These are phyloP conservation scores for Globisporangium emineosum DNA, from an alignment of 352 stramenopile genomes.

Conservation along the genomic window DNA sequence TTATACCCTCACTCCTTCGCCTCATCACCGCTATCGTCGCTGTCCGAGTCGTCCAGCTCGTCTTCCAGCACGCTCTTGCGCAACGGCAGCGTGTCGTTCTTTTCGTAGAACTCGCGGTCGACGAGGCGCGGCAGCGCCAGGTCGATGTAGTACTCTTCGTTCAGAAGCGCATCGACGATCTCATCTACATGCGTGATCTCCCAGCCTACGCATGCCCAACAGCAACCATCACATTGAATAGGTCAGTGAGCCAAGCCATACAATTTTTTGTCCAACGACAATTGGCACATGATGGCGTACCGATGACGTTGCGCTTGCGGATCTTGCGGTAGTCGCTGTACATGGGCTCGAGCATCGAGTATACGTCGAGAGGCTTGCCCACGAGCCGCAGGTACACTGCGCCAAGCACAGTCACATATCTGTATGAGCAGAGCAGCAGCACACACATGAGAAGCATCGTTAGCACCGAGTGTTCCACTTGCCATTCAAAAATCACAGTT, in stretches of 20 bases:
- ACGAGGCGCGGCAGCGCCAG: slow-evolving; percentile 93
- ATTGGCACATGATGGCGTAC: slow-evolving; percentile 16
- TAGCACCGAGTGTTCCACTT: background rate
- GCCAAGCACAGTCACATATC: slow-evolving; percentile 94
- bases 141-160: slow-evolving; percentile 90
- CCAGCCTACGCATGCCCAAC: slow-evolving; percentile 52
- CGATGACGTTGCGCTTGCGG: slow-evolving; percentile 76
- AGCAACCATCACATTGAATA: background rate
- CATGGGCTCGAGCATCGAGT: slow-evolving; percentile 93
- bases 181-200: slow-evolving; percentile 95
- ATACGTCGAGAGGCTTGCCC: slow-evolving; percentile 90
- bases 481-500: background rate
- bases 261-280: background rate
- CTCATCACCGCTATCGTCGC: slow-evolving; percentile 20
- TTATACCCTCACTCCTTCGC: slow-evolving; percentile 2
- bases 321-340: slow-evolving; percentile 97
- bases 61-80: slow-evolving; percentile 76
- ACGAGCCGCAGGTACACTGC: slow-evolving; percentile 97
- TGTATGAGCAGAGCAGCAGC: slow-evolving; percentile 9
- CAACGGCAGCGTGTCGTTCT: slow-evolving; percentile 51
- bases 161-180: slow-evolving; percentile 93
- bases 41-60: slow-evolving; percentile 44
- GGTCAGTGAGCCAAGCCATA: background rate
- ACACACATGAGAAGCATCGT: background rate
- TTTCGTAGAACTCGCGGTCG: slow-evolving; percentile 84